These are phyloP conservation scores for Syzygium grande DNA, from an alignment of 345 rosid genomes.

Conservation along the genomic window DNA sequence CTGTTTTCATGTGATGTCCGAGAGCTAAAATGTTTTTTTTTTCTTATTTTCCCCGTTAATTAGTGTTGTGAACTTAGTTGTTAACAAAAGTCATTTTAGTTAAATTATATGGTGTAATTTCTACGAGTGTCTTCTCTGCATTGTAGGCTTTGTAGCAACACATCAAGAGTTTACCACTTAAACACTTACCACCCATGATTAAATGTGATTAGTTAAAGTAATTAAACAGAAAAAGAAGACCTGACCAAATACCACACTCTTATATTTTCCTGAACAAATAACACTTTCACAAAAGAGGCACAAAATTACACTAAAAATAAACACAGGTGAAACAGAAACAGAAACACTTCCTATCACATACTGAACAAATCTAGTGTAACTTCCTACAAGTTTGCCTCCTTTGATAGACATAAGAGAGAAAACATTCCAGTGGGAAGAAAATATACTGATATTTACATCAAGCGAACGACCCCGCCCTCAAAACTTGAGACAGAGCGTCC, in stretches of 20 bases:
- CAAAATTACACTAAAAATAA: neutral
- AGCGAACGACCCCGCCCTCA: conserved; percentile 20
- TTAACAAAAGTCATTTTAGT: neutral
- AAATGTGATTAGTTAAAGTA: neutral
- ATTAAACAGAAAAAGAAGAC: neutral
- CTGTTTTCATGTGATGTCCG: neutral
- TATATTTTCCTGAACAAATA: neutral
- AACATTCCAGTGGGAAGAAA: neutral
- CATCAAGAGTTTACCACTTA: neutral
- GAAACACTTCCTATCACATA: neutral
- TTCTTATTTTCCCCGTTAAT: neutral
- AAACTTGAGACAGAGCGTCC: conserved; percentile 47
- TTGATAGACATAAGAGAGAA: neutral
- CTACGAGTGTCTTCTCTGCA: neutral
- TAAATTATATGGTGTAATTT: neutral
- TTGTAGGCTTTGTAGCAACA: neutral
- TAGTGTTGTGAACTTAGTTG: neutral
- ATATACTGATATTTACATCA: conserved; percentile 1
- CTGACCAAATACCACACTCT: neutral
- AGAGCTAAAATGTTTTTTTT: neutral
- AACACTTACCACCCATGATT: neutral
- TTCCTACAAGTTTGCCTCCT: neutral
- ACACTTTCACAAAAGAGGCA: neutral
- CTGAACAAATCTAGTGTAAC: neutral
- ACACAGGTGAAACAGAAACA: neutral